These are phyloP conservation scores for Neoboletus magnificus DNA, from an alignment of 768 basidiomycete species.

Conservation along the genomic window DNA sequence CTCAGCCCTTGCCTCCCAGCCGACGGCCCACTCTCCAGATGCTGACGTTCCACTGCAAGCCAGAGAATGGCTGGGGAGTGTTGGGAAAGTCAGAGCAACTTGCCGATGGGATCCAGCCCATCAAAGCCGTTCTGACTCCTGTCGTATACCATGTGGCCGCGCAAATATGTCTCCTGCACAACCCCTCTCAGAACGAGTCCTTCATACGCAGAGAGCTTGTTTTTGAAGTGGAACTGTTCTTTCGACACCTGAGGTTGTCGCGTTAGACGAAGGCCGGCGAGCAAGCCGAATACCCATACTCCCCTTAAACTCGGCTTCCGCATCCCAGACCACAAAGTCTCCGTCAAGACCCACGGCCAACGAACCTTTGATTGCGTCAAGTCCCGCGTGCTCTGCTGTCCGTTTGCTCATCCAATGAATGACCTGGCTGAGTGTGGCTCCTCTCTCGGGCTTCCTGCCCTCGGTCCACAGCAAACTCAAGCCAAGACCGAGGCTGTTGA, in stretches of 20 bases:
- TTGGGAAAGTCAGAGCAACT: slow-evolving; percentile 19
- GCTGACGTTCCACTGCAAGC: neutral
- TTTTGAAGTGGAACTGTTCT: slow-evolving; percentile 81
- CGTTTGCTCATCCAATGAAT: slow-evolving; percentile 71
- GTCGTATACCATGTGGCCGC: slow-evolving; percentile 70
- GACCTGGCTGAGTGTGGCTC: slow-evolving; percentile 56
- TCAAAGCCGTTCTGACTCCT: slow-evolving; percentile 33
- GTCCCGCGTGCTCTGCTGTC: slow-evolving; percentile 78
- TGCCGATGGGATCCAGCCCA: slow-evolving; percentile 35
- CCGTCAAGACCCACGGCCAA: slow-evolving; percentile 75
- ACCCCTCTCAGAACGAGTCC: slow-evolving; percentile 66
- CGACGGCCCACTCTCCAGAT: neutral
- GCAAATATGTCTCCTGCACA: slow-evolving; percentile 78
- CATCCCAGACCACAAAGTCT: slow-evolving; percentile 85
- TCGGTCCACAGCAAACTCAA: slow-evolving; percentile 90
- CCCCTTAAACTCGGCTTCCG: slow-evolving; percentile 45
- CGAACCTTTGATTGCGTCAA: slow-evolving; percentile 67
- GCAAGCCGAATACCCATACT: slow-evolving; percentile 2
- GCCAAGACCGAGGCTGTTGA: slow-evolving; percentile 87
- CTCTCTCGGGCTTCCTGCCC: slow-evolving; percentile 47
- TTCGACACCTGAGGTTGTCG: slow-evolving; percentile 57
- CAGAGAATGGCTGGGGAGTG: neutral
- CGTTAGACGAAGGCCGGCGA: slow-evolving; percentile 4
- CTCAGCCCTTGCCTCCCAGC: neutral
- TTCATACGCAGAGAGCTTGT: slow-evolving; percentile 89